Percentiles rank a stretch among this genome's conserved stretches.
Conservation (phyloP, 495 filamentous ascomycete genomes). For the Trichocladium uniseriatum region DNA sequence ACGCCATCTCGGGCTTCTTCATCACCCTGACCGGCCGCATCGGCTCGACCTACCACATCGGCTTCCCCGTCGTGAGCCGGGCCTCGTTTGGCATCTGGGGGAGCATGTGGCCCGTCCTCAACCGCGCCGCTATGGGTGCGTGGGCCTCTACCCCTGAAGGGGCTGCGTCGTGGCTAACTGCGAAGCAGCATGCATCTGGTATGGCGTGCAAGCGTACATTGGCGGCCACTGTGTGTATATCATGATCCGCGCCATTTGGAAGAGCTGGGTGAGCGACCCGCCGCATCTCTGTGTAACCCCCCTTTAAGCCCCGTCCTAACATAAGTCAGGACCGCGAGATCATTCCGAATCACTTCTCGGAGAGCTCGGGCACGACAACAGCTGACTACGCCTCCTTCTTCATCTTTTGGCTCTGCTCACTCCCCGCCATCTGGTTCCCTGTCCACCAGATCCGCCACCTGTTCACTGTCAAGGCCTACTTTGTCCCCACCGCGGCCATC, state of each 20-base stretch:
- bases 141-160: background rate
- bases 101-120: conserved; percentile 82
- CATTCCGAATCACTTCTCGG: conserved; percentile 59
- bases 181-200: conserved; percentile 59
- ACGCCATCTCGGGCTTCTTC: conserved; percentile 65
- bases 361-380: conserved; percentile 61
- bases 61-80: conserved; percentile 70
- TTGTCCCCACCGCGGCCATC: conserved; percentile 75
- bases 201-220: conserved; percentile 80
- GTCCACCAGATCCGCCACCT: conserved; percentile 72
- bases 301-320: conserved; percentile 11
- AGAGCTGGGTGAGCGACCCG: conserved; percentile 31
- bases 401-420: conserved; percentile 69
- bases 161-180: conserved; percentile 2
- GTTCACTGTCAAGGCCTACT: conserved; percentile 83
- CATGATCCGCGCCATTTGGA: conserved; percentile 81
- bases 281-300: background rate
- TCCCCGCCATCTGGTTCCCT: conserved; percentile 82
- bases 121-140: conserved; percentile 69
- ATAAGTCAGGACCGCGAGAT: conserved; percentile 33
- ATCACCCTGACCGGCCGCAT: conserved; percentile 74
- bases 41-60: conserved; percentile 82
- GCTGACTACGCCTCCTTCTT: conserved; percentile 71
- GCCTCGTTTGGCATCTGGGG: conserved; percentile 83
- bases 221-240: conserved; percentile 72